Percentiles rank a stretch among this genome's conserved stretches.
Evolutionary conservation across 768 basidiomycete species (phyloP).

Genomic region (Amanita rimosa): DNA sequence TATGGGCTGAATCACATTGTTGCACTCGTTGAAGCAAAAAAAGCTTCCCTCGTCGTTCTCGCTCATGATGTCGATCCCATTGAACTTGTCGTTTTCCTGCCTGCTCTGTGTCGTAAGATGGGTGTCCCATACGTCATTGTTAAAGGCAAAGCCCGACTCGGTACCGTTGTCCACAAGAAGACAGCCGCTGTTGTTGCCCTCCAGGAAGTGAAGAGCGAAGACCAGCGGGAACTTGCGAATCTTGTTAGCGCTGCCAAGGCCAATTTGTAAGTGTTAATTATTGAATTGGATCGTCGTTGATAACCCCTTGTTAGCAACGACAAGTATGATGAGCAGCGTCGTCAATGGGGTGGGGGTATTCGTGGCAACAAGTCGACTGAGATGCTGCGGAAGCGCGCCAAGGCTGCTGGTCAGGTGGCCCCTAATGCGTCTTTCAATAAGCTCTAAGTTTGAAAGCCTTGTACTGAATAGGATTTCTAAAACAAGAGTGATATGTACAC

Average conservation of each 20-base stretch:
- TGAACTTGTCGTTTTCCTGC: conserved; percentile 97
- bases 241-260: conserved; percentile 91
- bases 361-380: conserved; percentile 92
- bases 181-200: conserved; percentile 85
- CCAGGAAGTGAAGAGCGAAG: conserved; percentile 92
- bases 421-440: conserved; percentile 47
- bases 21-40: conserved; percentile 94
- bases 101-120: conserved; percentile 99
- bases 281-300: conserved; percentile 3
- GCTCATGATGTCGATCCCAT: conserved; percentile 99
- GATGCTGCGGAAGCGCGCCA: conserved; percentile 90
- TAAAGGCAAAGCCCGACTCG: conserved; percentile 96
- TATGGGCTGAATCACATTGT: conserved; percentile 97
- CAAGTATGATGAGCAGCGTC: conserved; percentile 88
- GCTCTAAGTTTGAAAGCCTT: conserved; percentile 31
- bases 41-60: conserved; percentile 91
- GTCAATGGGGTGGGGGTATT: conserved; percentile 93
- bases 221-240: conserved; percentile 86
- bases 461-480: too few relatives aligned
- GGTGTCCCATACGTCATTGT: conserved; percentile 98
- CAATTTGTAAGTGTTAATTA: conserved; percentile 64
- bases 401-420: conserved; percentile 69
- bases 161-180: conserved; percentile 98
- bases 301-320: conserved; percentile 44
- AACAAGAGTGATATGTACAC: too few relatives aligned